phyloP scores from a whole-genome alignment of 2,329 filamentous ascomycete genomes.

The Sporothrix brasiliensis region DNA sequence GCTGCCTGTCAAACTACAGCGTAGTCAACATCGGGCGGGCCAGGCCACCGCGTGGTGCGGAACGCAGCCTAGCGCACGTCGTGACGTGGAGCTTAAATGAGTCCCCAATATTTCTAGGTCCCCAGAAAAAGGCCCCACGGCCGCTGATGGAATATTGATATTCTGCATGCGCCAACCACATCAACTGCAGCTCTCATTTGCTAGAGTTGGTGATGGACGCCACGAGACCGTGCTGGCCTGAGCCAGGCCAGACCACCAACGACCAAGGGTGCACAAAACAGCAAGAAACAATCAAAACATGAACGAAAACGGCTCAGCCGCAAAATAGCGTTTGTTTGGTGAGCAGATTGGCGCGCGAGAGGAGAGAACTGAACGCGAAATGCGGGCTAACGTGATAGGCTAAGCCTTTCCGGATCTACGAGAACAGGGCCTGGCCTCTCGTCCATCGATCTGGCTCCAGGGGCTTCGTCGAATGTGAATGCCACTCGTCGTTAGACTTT shows the following conservation, averaged over 20 bases:
- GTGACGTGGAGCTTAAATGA: neutral
- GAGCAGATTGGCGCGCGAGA: neutral
- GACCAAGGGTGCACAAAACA: neutral
- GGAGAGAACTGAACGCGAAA: neutral
- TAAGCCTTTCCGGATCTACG: constrained; percentile 10
- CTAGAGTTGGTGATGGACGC: constrained; percentile 14
- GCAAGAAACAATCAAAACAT: neutral
- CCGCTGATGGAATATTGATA: constrained; percentile 1
- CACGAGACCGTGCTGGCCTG: constrained; percentile 5
- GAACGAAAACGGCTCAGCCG: constrained; percentile 2
- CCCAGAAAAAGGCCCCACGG: constrained; percentile 2
- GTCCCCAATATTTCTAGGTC: neutral
- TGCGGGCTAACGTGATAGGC: neutral
- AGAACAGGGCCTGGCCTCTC: neutral
- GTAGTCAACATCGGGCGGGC: neutral
- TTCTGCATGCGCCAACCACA: neutral
- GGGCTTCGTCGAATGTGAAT: neutral
- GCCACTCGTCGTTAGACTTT: neutral
- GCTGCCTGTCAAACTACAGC: neutral
- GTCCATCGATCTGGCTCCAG: constrained; percentile 16
- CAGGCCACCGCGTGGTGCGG: constrained; percentile 19
- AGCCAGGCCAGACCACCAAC: constrained; percentile 5
- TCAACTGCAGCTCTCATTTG: constrained; percentile 27
- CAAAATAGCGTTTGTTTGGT: constrained; percentile 2
- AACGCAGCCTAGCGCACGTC: constrained; percentile 12